A percentile compares a stretch with the other conserved stretches of the same genome.
Conservation (phyloP, 2,329 filamentous ascomycete genomes). For the Cytospora paraplurivora region DNA sequence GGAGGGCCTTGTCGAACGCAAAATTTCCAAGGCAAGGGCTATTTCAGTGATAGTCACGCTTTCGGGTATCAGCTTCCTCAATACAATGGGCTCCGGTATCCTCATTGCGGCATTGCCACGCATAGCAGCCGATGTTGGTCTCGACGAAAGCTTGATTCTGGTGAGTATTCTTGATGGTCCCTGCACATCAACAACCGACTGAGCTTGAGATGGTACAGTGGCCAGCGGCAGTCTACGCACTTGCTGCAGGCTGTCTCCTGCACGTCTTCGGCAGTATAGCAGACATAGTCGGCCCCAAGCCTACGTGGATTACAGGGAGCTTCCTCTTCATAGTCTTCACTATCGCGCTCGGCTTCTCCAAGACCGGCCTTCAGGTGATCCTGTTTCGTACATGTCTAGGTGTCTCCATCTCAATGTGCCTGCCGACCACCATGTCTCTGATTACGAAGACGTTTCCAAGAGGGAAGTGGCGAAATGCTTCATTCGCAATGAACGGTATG, state of each 20-base stretch:
- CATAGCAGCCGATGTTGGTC: slow-evolving; percentile 41
- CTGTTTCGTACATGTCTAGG: slow-evolving; percentile 41
- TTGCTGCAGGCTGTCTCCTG: slow-evolving; percentile 34
- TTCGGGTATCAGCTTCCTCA: slow-evolving; percentile 40
- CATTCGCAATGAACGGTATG: slow-evolving; percentile 48
- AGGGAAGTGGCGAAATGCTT: slow-evolving; percentile 43
- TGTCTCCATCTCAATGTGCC: slow-evolving; percentile 41
- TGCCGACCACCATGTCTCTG: slow-evolving; percentile 42
- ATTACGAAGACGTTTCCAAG: slow-evolving; percentile 42
- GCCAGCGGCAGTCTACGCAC: slow-evolving; percentile 33
- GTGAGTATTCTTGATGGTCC: background rate
- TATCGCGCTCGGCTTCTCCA: slow-evolving; percentile 38
- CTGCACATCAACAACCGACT: background rate
- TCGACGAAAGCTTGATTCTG: slow-evolving; percentile 37
- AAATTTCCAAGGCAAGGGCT: slow-evolving; percentile 34
- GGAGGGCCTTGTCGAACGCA: background rate
- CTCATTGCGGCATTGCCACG: slow-evolving; percentile 42
- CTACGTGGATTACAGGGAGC: slow-evolving; percentile 40
- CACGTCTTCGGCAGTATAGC: slow-evolving; percentile 43
- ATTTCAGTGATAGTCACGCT: slow-evolving; percentile 39
- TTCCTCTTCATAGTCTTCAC: slow-evolving; percentile 40
- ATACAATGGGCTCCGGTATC: slow-evolving; percentile 42
- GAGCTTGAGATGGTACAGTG: slow-evolving; percentile 24
- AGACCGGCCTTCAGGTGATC: slow-evolving; percentile 42
- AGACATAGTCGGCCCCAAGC: slow-evolving; percentile 41